Base-by-base conservation (phyloP, 257 asterid genomes). In the Datura wrightii region DNA sequence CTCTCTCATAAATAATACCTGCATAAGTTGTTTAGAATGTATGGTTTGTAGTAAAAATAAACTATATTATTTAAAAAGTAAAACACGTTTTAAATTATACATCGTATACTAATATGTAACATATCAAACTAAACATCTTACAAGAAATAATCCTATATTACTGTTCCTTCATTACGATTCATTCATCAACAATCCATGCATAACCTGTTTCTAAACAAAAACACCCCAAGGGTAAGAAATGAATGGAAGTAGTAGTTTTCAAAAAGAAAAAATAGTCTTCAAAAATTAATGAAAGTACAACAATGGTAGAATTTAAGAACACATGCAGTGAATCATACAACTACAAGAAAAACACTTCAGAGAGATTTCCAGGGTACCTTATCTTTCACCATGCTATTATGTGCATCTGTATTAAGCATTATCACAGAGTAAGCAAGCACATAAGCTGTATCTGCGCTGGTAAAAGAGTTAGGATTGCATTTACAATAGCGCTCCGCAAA, bases 351-450 rank as follows among this genome's bases (percentile, higher is more conserved):
- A 48, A 31, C 14, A 76, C 62, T 76, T 76, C 62, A 76, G 48
- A 76, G 48, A 76, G 48, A 76, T 14, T 52, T n/a, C 79, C 83
- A 85, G 85, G 90, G 76, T 88, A 97, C 99, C 98, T 97, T 97
- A 88, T 97, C 98, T 79, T 97, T 97, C 86, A 97, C 99, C 98
- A 94, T 97, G 90, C 85, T 93, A 88, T 97, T 97, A 88, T 97
- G 99, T 80, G 99, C 99, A 93, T 97, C 99, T 34, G 99, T 97
- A 85, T 97, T 97, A 89, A 96, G 99, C 98, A 96, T 94, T 86
- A 96, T 96, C 87, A 96, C 99, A 37, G 99, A 94, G 88, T 96
- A 97, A 48, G 98, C 99, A 86, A 97, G 97, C 87, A 97, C 99
- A 85, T 97, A 97, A 83, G 99, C 99, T 52, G 98, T 93, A 79